phyloP scores from a whole-genome alignment of 495 filamentous ascomycete genomes.

The Letharia columbiana region DNA sequence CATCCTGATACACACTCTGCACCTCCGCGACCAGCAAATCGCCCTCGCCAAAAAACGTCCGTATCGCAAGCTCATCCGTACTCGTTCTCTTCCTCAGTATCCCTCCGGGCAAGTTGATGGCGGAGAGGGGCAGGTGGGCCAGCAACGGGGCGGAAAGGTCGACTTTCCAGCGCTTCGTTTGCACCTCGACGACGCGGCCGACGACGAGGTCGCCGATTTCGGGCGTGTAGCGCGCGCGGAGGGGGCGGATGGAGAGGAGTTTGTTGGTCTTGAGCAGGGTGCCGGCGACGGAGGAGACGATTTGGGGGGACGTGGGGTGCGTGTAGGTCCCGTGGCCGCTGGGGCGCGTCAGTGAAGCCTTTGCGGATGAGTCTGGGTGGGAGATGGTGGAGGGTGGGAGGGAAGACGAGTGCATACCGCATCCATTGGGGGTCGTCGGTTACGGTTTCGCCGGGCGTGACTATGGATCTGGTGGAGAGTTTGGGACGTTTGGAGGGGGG shows the following conservation, averaged over 20 bases:
- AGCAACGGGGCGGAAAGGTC: slow-evolving; percentile 80
- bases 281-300: slow-evolving; percentile 80
- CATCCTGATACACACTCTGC: slow-evolving; percentile 73
- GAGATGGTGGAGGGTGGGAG: slow-evolving; percentile 9
- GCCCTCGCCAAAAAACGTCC: slow-evolving; percentile 85
- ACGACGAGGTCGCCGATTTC: slow-evolving; percentile 95
- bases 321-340: slow-evolving; percentile 80
- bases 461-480: slow-evolving; percentile 43
- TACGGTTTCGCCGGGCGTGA: slow-evolving; percentile 84
- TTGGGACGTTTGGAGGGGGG: slow-evolving; percentile 35
- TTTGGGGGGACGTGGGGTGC: slow-evolving; percentile 46
- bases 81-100: slow-evolving; percentile 84
- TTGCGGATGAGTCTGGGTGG: too few relatives aligned
- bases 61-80: slow-evolving; percentile 91
- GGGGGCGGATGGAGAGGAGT: slow-evolving; percentile 76
- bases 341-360: background rate
- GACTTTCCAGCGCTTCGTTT: slow-evolving; percentile 83
- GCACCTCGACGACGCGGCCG: slow-evolving; percentile 86
- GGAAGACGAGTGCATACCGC: slow-evolving; percentile 46
- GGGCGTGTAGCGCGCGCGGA: slow-evolving; percentile 88
- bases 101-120: slow-evolving; percentile 91
- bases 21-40: slow-evolving; percentile 88
- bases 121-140: slow-evolving; percentile 69
- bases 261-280: slow-evolving; percentile 89
- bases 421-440: slow-evolving; percentile 96